Evolutionary conservation across 805 yeast genomes (phyloP).

Genomic region (Blastobotrys muscicola): DNA sequence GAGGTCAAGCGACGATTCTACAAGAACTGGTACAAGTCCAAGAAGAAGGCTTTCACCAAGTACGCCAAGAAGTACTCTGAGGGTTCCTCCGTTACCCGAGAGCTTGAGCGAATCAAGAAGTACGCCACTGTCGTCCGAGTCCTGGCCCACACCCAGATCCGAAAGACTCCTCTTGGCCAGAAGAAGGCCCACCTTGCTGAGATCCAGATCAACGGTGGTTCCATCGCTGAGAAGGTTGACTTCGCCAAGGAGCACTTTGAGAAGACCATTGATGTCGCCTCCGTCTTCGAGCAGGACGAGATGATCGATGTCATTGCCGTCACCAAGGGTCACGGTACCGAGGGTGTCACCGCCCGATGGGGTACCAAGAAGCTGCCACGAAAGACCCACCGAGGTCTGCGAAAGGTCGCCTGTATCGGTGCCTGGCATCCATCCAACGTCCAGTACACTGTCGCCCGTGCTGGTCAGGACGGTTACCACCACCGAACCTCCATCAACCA

Average conservation of each 20-base stretch:
- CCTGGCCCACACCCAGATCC: slow-evolving; percentile 97
- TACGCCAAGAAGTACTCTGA: slow-evolving; percentile 97
- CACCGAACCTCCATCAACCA: slow-evolving; percentile 99
- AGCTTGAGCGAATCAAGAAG: slow-evolving; percentile 97
- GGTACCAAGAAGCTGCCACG: slow-evolving; percentile 99
- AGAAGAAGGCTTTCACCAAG: slow-evolving; percentile 99
- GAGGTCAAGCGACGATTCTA: slow-evolving; percentile 99
- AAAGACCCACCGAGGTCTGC: slow-evolving; percentile 99
- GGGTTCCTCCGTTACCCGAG: slow-evolving; percentile 83
- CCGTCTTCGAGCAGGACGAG: slow-evolving; percentile 98
- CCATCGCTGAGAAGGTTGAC: slow-evolving; percentile 91
- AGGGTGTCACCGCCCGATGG: slow-evolving; percentile 99
- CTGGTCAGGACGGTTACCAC: slow-evolving; percentile 99
- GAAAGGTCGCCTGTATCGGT: slow-evolving; percentile 99
- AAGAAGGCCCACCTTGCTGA: slow-evolving; percentile 99
- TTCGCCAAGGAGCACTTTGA: slow-evolving; percentile 99
- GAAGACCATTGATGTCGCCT: slow-evolving; percentile 92
- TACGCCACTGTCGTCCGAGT: slow-evolving; percentile 98
- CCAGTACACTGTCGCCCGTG: slow-evolving; percentile 99
- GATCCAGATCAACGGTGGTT: slow-evolving; percentile 99
- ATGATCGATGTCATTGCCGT: slow-evolving; percentile 97
- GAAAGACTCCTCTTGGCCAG: slow-evolving; percentile 97
- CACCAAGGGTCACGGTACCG: slow-evolving; percentile 99
- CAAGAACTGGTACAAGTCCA: slow-evolving; percentile 99
- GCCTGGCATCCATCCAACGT: slow-evolving; percentile 99